Conservation (phyloP, 176 grass and related monocot genomes). For the Bromus sterilis region DNA sequence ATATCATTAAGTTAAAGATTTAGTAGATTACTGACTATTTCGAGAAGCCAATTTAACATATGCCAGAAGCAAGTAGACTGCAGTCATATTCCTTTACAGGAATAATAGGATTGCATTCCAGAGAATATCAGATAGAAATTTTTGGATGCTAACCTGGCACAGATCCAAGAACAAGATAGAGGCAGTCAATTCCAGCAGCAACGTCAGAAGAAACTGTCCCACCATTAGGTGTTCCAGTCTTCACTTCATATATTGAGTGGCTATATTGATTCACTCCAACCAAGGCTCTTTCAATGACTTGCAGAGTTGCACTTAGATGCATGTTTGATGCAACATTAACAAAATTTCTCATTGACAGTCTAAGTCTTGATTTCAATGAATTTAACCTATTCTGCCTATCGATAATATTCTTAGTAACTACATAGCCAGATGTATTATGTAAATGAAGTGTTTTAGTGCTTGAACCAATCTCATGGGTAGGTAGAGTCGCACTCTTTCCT, state of each 20-base stretch:
- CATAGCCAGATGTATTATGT: conserved; percentile 27
- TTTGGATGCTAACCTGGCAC: conserved; percentile 52
- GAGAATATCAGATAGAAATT: not conserved
- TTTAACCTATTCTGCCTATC: conserved; percentile 41
- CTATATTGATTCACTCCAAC: conserved; percentile 62
- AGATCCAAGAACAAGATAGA: conserved; percentile 81
- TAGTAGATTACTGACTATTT: not conserved
- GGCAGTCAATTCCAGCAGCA: conserved; percentile 70
- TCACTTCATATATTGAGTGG: conserved; percentile 67
- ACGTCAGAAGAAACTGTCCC: conserved; percentile 62
- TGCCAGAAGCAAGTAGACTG: not conserved
- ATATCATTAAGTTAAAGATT: not conserved
- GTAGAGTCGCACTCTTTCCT: conserved; percentile 71
- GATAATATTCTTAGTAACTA: conserved; percentile 20
- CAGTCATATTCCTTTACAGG: not conserved
- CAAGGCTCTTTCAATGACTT: conserved; percentile 81
- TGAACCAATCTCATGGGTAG: conserved; percentile 77
- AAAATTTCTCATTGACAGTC: conserved; percentile 67
- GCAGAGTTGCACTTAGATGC: conserved; percentile 44
- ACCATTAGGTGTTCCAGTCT: conserved; percentile 59
- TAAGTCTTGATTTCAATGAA: conserved; percentile 70
- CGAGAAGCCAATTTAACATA: not conserved
- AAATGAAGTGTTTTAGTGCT: conserved; percentile 62
- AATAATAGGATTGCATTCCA: not conserved
- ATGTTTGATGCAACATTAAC: conserved; percentile 50